These are phyloP conservation scores for Colletotrichum sansevieriae DNA, from an alignment of 2,329 filamentous ascomycete species.

Conservation along the genomic window DNA sequence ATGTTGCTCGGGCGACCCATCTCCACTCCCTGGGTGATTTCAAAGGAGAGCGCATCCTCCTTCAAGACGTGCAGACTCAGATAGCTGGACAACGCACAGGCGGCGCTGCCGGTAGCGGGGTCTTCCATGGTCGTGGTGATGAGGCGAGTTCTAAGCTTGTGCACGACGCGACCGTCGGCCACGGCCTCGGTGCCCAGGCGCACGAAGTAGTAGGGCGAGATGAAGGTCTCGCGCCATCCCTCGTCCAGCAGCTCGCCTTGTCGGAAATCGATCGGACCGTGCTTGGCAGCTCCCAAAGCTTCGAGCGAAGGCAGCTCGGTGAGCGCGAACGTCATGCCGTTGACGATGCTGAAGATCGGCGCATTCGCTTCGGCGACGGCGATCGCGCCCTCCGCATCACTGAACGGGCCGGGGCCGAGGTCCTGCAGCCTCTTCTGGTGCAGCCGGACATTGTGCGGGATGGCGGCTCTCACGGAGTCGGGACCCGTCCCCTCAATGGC, in stretches of 20 bases:
- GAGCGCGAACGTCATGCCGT: slow-evolving; percentile 81
- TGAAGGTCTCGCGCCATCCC: slow-evolving; percentile 68
- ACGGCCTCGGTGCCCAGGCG: slow-evolving; percentile 15
- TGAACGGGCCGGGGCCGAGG: slow-evolving; percentile 25
- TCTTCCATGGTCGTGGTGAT: slow-evolving; percentile 67
- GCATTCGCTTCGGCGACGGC: slow-evolving; percentile 52
- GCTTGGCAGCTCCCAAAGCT: slow-evolving; percentile 61
- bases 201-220: slow-evolving; percentile 72
- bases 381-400: neutral
- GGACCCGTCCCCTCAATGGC: slow-evolving; percentile 54
- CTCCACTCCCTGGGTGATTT: slow-evolving; percentile 42
- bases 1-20: slow-evolving; percentile 40
- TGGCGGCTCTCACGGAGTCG: slow-evolving; percentile 68
- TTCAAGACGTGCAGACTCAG: slow-evolving; percentile 59
- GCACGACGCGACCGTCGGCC: slow-evolving; percentile 22
- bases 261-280: slow-evolving; percentile 51
- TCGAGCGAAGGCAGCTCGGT: slow-evolving; percentile 72
- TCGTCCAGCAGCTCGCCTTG: slow-evolving; percentile 58
- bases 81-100: slow-evolving; percentile 68
- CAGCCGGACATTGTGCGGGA: slow-evolving; percentile 69
- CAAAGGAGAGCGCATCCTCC: slow-evolving; percentile 42
- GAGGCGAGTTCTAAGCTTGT: slow-evolving; percentile 70
- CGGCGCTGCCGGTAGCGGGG: slow-evolving; percentile 73
- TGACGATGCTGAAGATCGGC: slow-evolving; percentile 73
- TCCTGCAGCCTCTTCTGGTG: slow-evolving; percentile 20